Evolutionary conservation across 192 early-diverging fungal genomes (phyloP).

Genomic region (Chytriomyces hyalinus): DNA sequence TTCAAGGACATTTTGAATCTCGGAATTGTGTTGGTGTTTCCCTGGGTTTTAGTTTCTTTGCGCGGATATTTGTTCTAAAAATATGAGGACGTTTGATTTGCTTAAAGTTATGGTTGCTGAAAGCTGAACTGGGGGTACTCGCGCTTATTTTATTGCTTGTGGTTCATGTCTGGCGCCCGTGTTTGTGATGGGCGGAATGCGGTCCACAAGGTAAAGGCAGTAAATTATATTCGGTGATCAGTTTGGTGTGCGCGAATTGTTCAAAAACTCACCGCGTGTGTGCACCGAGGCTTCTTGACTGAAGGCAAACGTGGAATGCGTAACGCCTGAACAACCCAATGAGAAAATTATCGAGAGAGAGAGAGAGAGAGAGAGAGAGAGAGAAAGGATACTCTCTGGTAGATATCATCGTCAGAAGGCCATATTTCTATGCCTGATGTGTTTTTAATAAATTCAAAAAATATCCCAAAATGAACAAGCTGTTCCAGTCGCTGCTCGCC

Average conservation of each 20-base stretch:
- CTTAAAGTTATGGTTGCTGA: too few relatives aligned
- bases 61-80: not conserved
- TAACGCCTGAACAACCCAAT: slow-evolving; percentile 67
- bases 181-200: too few relatives aligned
- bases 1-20: not conserved
- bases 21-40: not conserved
- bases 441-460: not conserved
- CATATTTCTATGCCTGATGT: not conserved
- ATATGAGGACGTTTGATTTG: too few relatives aligned
- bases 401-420: slow-evolving; percentile 32
- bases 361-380: too few relatives aligned
- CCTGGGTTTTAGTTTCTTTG: not conserved
- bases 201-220: too few relatives aligned
- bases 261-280: slow-evolving; percentile 19
- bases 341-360: too few relatives aligned
- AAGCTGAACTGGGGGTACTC: too few relatives aligned
- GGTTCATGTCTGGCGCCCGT: too few relatives aligned
- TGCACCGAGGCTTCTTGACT: slow-evolving; percentile 82
- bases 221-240: too few relatives aligned
- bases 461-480: not conserved
- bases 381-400: slow-evolving; percentile 6
- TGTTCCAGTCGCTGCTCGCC: not conserved
- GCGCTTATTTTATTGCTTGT: too few relatives aligned
- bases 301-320: slow-evolving; percentile 86
- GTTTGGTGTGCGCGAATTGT: too few relatives aligned